Percentiles rank a stretch among this genome's conserved stretches.
Conservation (phyloP, 1,284 basidiomycete species). For the Cryptococcus wingfieldii region DNA sequence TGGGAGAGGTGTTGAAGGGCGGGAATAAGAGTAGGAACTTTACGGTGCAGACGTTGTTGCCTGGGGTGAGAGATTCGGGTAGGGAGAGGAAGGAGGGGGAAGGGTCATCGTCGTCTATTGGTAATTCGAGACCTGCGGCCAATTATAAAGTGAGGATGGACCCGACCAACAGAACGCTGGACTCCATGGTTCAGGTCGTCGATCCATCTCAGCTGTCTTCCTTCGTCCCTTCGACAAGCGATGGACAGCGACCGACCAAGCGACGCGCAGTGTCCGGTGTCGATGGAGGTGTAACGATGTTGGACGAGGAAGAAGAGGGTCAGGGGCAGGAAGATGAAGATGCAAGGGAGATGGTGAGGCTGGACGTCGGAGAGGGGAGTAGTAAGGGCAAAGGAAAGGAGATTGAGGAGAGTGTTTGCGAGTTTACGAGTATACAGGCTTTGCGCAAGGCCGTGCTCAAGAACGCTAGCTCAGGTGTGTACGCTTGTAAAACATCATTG, state of each 20-base stretch:
- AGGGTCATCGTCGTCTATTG: too few species aligned
- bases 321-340: slow-evolving; percentile 17
- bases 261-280: slow-evolving; percentile 15
- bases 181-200: slow-evolving; percentile 71
- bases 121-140: slow-evolving; percentile 52
- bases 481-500: background rate
- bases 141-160: slow-evolving; percentile 93
- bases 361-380: slow-evolving; percentile 2
- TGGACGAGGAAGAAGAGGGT: slow-evolving; percentile 21
- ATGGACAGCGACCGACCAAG: slow-evolving; percentile 21
- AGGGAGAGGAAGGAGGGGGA: too few species aligned
- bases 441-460: slow-evolving; percentile 62
- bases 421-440: slow-evolving; percentile 69
- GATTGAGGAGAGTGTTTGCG: slow-evolving; percentile 73
- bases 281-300: slow-evolving; percentile 12
- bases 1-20: slow-evolving; percentile 65
- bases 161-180: slow-evolving; percentile 77
- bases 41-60: slow-evolving; percentile 53
- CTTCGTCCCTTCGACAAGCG: slow-evolving; percentile 11
- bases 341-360: slow-evolving; percentile 12
- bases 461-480: slow-evolving; percentile 65
- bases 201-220: slow-evolving; percentile 33
- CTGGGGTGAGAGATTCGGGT: too few species aligned
- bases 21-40: slow-evolving; percentile 66
- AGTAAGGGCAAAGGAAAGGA: slow-evolving; percentile 50